phyloP scores from a whole-genome alignment of 23 red algal genomes.

The Cyanidioschyzon merolae region DNA sequence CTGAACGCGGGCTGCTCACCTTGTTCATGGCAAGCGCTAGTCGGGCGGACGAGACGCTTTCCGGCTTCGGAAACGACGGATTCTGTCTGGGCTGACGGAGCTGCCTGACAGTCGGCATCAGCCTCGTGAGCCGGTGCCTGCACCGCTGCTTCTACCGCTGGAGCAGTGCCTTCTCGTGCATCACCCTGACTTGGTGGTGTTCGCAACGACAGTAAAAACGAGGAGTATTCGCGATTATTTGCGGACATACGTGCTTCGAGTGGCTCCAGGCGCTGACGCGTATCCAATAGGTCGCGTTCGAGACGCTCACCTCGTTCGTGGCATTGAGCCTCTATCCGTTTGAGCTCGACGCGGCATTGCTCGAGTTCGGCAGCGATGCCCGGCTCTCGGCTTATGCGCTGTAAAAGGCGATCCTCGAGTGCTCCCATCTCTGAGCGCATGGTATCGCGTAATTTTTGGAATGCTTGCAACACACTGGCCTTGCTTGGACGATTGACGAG shows the following conservation, averaged over 20 bases:
- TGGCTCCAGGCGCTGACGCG: background rate
- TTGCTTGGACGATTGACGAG: constrained; percentile 12
- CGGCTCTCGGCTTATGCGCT: background rate
- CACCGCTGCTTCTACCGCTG: background rate
- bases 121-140: too few species aligned
- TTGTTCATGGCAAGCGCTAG: too few species aligned
- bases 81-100: too few species aligned
- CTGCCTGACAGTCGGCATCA: too few species aligned
- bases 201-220: background rate
- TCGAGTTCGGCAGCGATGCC: background rate
- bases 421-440: constrained; percentile 4
- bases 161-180: too few species aligned
- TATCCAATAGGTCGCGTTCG: background rate
- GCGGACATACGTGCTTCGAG: background rate
- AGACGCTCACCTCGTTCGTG: background rate
- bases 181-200: background rate
- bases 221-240: background rate
- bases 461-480: background rate
- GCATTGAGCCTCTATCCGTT: background rate
- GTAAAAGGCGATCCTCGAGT: background rate
- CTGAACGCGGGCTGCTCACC: too few species aligned
- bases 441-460: background rate
- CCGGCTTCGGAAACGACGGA: too few species aligned
- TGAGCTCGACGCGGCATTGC: background rate
- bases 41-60: too few species aligned